Conservation (phyloP, 345 rosid genomes). For the Heritiera fomes region DNA sequence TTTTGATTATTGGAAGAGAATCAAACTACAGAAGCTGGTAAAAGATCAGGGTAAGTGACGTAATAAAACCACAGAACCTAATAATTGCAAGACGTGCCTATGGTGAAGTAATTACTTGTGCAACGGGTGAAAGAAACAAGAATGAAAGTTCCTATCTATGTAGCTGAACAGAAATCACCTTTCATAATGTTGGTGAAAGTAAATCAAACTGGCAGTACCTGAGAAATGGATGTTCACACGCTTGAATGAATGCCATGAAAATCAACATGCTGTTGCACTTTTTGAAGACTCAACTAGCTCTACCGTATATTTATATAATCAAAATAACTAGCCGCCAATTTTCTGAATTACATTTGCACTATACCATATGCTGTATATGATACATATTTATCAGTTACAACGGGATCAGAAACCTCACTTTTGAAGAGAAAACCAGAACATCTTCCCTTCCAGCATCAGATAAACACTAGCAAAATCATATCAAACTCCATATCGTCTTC, state of each 20-base stretch:
- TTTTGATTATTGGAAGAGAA: no score
- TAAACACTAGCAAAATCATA: constrained; percentile 44
- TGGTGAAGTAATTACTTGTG: no score
- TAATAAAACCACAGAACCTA: no score
- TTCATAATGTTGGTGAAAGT: neutral
- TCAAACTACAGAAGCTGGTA: no score
- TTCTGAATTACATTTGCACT: constrained; percentile 15
- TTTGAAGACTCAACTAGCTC: constrained; percentile 3
- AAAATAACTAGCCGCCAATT: neutral
- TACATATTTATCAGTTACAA: neutral
- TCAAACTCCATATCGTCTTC: constrained; percentile 53
- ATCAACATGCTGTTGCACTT: neutral
- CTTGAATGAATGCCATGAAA: neutral
- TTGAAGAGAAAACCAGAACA: neutral
- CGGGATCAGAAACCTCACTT: neutral
- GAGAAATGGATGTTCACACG: neutral
- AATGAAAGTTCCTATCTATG: neutral
- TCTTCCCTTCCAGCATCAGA: neutral
- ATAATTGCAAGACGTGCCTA: no score
- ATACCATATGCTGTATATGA: neutral
- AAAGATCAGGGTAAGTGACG: no score
- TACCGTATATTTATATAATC: constrained; percentile 4
- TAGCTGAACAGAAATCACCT: neutral
- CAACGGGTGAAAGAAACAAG: neutral
- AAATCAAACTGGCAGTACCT: neutral